A percentile compares a stretch with the other conserved stretches of the same genome.
These are phyloP conservation scores for Diaporthe ampelina DNA, from an alignment of 2,329 filamentous ascomycete genomes.

Conservation along the genomic window DNA sequence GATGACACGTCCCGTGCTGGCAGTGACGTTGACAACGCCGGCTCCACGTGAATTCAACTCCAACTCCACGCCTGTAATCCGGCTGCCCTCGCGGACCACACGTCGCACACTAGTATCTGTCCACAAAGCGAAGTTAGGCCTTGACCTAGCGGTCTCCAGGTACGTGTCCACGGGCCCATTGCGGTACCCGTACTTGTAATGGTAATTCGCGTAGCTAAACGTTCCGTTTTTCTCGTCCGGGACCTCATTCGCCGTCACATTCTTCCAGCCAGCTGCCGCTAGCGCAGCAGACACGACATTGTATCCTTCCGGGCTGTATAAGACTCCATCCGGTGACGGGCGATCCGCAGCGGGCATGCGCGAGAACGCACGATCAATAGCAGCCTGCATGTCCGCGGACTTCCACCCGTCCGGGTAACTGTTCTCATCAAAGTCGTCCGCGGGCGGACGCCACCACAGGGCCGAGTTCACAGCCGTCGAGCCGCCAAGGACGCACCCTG, in stretches of 20 bases:
- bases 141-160: constrained; percentile 68
- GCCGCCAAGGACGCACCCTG: constrained; percentile 78
- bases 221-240: constrained; percentile 73
- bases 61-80: constrained; percentile 72
- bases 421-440: constrained; percentile 63
- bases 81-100: constrained; percentile 69
- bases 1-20: constrained; percentile 70
- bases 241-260: constrained; percentile 68
- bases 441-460: constrained; percentile 69
- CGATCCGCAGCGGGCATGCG: constrained; percentile 74
- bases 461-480: constrained; percentile 77
- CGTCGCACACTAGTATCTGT: constrained; percentile 73
- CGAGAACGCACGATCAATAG: constrained; percentile 70
- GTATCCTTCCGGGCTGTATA: constrained; percentile 67
- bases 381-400: constrained; percentile 67
- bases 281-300: constrained; percentile 69
- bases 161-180: constrained; percentile 77
- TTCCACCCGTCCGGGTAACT: constrained; percentile 78
- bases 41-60: constrained; percentile 61
- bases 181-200: constrained; percentile 73
- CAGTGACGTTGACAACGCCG: constrained; percentile 70
- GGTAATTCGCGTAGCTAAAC: constrained; percentile 72
- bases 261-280: constrained; percentile 67
- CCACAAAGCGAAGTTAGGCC: constrained; percentile 73
- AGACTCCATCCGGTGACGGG: constrained; percentile 72